These are phyloP conservation scores for Arachis hypogaea DNA, from an alignment of 306 rosid species.

Conservation along the genomic window DNA sequence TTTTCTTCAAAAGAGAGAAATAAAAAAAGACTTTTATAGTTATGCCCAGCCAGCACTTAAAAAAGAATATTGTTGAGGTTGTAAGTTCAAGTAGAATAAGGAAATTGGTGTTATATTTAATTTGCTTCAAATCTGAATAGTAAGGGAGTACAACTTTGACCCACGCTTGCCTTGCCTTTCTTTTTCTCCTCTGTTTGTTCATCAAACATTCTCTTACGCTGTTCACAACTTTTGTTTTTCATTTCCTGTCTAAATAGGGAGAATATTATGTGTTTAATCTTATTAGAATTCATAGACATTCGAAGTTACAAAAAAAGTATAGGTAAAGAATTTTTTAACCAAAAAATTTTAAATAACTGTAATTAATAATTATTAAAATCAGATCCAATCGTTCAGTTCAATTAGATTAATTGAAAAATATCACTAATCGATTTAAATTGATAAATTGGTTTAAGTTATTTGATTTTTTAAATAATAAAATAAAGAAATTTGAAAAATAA, in stretches of 20 bases:
- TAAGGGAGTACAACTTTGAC: neutral
- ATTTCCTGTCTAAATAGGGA: neutral
- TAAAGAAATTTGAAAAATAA: too few relatives aligned
- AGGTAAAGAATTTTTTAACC: too few relatives aligned
- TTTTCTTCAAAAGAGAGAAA: neutral
- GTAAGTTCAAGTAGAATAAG: slow-evolving; percentile 16
- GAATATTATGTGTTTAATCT: too few relatives aligned
- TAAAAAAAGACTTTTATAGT: neutral
- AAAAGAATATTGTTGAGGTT: slow-evolving; percentile 1
- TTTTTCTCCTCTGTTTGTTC: neutral
- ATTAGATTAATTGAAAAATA: too few relatives aligned
- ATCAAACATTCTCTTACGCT: neutral
- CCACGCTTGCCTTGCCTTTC: neutral
- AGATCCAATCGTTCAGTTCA: too few relatives aligned
- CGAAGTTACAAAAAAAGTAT: too few relatives aligned
- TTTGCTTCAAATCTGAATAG: slow-evolving; percentile 23
- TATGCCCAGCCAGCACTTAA: slow-evolving; percentile 7
- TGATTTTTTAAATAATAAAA: too few relatives aligned
- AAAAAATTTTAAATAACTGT: too few relatives aligned
- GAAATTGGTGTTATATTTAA: slow-evolving; percentile 15
- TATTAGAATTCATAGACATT: too few relatives aligned
- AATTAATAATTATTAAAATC: too few relatives aligned
- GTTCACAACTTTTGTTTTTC: neutral
- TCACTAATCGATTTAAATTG: too few relatives aligned
- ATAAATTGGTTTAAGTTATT: too few relatives aligned